Evolutionary conservation across 1,139 yeast genomes (phyloP), one percentile per base, ranked within the genome.

Genomic region (Arxiozyma bovina): DNA sequence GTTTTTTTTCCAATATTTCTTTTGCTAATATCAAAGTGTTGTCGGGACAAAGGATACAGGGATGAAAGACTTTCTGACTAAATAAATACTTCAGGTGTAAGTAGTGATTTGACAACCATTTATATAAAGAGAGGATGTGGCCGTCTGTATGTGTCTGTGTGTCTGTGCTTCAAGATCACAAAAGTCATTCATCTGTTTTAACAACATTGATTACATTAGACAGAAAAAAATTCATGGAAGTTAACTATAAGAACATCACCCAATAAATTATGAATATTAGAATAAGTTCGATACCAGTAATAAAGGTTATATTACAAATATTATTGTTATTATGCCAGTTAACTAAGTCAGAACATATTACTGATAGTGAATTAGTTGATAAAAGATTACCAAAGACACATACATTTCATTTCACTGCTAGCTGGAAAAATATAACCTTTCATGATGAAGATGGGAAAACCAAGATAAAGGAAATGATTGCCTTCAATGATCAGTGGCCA

Each of bases 401-500:
- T 58, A 71, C 73, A 42, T 77, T 76, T 69, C 70, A 75, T 63
- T 83, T 71, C 67, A 76, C 79, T 48, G 78, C 80, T 1, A 70
- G 74, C 38, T 82, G 82, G 73, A 77, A 80, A 21, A 64, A 66
- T 42, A 82, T 57, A 7, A 50, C 80, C 22, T 81, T 80, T 60
- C 87, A 87, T 17, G 52, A 45, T 15, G 48, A 41, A 11, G 21
- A 53, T 22, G 54, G 90, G 83, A 63, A 87, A 87, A 2, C 45
- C 54, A 44, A 60, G 58, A 34, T 74, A 70, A 53, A 74, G 81
- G 62, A 66, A 71, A 51, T 84, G 63, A 79, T 86, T 59, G 88
- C 88, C 1, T 79, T 83, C 64, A 84, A 86, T 65, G 82, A 81
- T 47, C 67, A 79, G 47, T 85, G 90, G 89, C 94, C 94, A 9